Evolutionary conservation across 176 grass and related monocot species (phyloP).

Genomic region (Phyllostachys edulis): DNA sequence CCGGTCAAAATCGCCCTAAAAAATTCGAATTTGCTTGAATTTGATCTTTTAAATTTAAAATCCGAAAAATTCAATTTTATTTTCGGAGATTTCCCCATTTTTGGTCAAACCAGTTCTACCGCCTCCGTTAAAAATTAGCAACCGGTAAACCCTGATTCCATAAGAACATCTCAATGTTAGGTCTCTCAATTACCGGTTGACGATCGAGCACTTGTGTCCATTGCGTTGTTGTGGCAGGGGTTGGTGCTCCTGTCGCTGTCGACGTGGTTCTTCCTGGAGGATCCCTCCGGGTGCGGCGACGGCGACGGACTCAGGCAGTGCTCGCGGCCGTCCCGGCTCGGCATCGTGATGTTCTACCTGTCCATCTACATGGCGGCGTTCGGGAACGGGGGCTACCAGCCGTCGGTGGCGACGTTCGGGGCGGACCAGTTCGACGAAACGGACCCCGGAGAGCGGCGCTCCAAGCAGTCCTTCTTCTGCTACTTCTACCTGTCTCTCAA

Average conservation of each 20-base stretch:
- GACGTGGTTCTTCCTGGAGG: constrained; percentile 44
- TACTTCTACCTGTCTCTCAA: constrained; percentile 85
- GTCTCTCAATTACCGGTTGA: too few species aligned
- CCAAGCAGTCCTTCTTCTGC: constrained; percentile 71
- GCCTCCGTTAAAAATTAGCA: too few species aligned
- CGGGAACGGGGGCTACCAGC: constrained; percentile 57
- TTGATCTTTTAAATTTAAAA: too few species aligned
- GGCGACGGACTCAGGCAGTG: constrained; percentile 13
- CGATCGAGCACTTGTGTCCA: neutral
- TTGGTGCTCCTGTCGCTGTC: constrained; percentile 37
- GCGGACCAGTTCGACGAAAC: constrained; percentile 63
- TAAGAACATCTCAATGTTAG: too few species aligned
- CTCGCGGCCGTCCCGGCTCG: constrained; percentile 21
- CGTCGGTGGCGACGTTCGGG: constrained; percentile 52
- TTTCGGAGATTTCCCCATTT: too few species aligned
- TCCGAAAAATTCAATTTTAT: too few species aligned
- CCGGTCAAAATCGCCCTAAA: too few species aligned
- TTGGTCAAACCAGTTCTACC: too few species aligned
- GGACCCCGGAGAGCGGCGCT: constrained; percentile 24
- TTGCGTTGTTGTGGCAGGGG: constrained; percentile 37
- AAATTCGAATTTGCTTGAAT: too few species aligned
- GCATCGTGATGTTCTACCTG: constrained; percentile 46
- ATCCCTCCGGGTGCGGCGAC: constrained; percentile 48
- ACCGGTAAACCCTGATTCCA: neutral
- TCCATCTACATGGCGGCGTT: constrained; percentile 52